Conservation (phyloP, 2,329 filamentous ascomycete species). For the Pseudomassariella vexata region DNA sequence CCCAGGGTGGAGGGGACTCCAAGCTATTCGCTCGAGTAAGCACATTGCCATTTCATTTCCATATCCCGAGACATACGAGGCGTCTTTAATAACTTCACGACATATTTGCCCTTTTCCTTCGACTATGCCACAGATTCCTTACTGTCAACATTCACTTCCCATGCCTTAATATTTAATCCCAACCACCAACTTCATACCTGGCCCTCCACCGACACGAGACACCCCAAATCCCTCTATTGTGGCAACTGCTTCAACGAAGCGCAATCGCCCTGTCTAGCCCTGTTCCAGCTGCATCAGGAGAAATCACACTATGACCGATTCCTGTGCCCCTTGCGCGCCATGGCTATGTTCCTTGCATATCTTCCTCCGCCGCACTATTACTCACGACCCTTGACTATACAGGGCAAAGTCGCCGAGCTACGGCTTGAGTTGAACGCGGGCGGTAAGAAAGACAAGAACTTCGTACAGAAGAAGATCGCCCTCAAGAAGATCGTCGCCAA, state of each 20-base stretch:
- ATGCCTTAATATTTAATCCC: not conserved
- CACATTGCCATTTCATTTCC: conserved; percentile 15
- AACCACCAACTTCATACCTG: too few species aligned
- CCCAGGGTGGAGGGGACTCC: conserved; percentile 79
- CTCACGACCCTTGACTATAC: conserved; percentile 52
- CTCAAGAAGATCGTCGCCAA: conserved; percentile 99
- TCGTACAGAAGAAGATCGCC: conserved; percentile 90
- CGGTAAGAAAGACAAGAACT: conserved; percentile 97
- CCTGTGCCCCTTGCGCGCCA: conserved; percentile 11
- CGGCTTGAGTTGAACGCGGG: conserved; percentile 89
- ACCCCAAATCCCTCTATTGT: not conserved
- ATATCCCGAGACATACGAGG: conserved; percentile 7
- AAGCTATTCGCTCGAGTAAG: conserved; percentile 97
- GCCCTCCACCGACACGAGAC: conserved; percentile 1
- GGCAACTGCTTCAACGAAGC: conserved; percentile 3
- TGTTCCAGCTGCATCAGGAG: conserved; percentile 7
- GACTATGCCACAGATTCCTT: too few species aligned
- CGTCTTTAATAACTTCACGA: conserved; percentile 3
- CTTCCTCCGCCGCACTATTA: conserved; percentile 37
- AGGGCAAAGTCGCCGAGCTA: conserved; percentile 98
- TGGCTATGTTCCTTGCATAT: conserved; percentile 49
- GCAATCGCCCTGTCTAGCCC: conserved; percentile 5
- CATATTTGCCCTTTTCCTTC: too few species aligned
- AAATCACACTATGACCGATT: conserved; percentile 15
- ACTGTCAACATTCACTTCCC: not conserved